Evolutionary conservation across 2,329 filamentous ascomycete genomes (phyloP), one percentile per base, ranked within the genome.

Genomic region (Fusarium nisikadoi): DNA sequence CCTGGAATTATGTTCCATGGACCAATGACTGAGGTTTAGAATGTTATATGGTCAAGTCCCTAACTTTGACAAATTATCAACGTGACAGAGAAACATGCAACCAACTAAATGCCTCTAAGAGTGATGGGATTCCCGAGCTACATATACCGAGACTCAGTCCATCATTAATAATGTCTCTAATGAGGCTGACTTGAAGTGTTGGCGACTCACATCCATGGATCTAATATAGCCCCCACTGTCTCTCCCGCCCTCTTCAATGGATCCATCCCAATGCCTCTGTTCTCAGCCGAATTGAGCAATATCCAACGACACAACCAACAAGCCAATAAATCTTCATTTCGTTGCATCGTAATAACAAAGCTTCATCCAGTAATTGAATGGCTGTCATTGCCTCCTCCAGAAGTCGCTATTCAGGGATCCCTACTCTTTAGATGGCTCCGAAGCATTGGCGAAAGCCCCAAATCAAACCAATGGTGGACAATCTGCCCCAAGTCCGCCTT

Each of bases 281-380:
- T 16, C 49, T 35, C 39, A 70, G 54, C 65, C 53, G 49, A 46
- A 54, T 35, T 45, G 35, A 53, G 50, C 29, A 42, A 61, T 54
- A 53, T 70, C 66, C 68, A 66, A 66, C 66, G 66, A 29, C 65
- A 19, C 19, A 9, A 23, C 42, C 38, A 67, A 57, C 42, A 67
- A 9, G 25, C 27, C 45, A 47, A 36, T 33, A 31, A 45, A 62
- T 50, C 31, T 71, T 57, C 46, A 62, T 20, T 50, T 58, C 20
- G 10, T 52, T 29, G 53, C 41, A 50, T 25, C n/a, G 12, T 17
- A 45, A n/a, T 27, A 14, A 6, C 39, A 27, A 47, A 16, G 23
- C 17, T 14, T 35, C 33, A 25, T 43, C 5, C 6, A 4, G 8
- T 17, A 25, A 46, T 29, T 25, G n/a, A 38, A 42, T 39, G 17